Conservation (phyloP, 2,329 filamentous ascomycete species). For the Teratosphaeria destructans region DNA sequence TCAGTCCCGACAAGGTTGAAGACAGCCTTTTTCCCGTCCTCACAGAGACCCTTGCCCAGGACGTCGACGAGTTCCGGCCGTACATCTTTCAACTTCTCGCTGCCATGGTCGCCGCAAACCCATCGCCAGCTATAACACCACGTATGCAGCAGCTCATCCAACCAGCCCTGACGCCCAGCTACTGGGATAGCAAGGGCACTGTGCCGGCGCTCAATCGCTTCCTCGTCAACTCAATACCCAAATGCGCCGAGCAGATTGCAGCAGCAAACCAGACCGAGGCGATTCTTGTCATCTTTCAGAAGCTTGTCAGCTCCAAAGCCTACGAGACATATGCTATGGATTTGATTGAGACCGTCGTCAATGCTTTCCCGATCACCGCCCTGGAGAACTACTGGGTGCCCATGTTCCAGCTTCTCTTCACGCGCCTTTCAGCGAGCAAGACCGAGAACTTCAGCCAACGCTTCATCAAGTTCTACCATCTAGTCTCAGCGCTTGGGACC, state of each 20-base stretch:
- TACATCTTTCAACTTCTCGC: conserved; percentile 95
- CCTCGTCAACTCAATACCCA: conserved; percentile 71
- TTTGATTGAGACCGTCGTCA: conserved; percentile 70
- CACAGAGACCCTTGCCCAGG: conserved; percentile 65
- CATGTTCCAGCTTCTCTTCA: conserved; percentile 74
- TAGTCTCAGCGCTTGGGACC: conserved; percentile 57
- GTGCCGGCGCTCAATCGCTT: conserved; percentile 83
- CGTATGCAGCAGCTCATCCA: conserved; percentile 71
- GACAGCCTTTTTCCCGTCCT: conserved; percentile 75
- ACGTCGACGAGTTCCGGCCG: conserved; percentile 87
- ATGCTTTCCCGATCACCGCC: conserved; percentile 60
- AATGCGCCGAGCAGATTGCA: conserved; percentile 61
- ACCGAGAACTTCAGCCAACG: conserved; percentile 76
- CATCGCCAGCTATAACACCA: conserved; percentile 63
- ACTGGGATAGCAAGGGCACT: conserved; percentile 91
- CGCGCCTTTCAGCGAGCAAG: conserved; percentile 58
- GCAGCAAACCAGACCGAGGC: conserved; percentile 73
- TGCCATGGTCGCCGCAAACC: conserved; percentile 77
- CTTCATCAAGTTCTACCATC: conserved; percentile 90
- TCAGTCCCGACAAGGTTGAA: conserved; percentile 64
- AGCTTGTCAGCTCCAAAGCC: conserved; percentile 68
- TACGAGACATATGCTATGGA: conserved; percentile 85
- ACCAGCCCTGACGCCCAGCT: conserved; percentile 65
- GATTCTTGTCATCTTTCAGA: conserved; percentile 92
- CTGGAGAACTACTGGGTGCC: conserved; percentile 69